Evolutionary conservation across 2,329 filamentous ascomycete genomes (phyloP).

Genomic region (Hypoxylon sp.): DNA sequence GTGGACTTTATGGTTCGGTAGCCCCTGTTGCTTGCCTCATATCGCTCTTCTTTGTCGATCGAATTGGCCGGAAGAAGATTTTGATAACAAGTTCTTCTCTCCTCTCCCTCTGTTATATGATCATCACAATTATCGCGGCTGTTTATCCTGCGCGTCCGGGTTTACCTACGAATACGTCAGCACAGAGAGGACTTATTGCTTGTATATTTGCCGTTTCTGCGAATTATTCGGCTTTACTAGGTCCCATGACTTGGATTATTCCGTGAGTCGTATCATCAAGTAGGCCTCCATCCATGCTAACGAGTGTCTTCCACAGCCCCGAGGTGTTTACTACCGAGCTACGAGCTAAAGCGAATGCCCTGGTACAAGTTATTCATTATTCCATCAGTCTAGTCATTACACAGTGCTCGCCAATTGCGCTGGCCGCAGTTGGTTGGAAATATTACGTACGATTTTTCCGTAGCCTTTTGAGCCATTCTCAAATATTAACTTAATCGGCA

Average conservation of each 20-base stretch:
- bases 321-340: slow-evolving; percentile 60
- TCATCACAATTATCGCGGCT: slow-evolving; percentile 59
- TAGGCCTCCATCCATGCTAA: not conserved
- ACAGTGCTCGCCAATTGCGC: slow-evolving; percentile 59
- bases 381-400: slow-evolving; percentile 60
- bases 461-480: not conserved
- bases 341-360: slow-evolving; percentile 59
- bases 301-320: slow-evolving; percentile 46
- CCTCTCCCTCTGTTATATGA: slow-evolving; percentile 56
- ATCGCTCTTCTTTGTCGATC: slow-evolving; percentile 59
- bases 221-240: slow-evolving; percentile 57
- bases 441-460: slow-evolving; percentile 54
- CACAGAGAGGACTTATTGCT: slow-evolving; percentile 58
- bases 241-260: slow-evolving; percentile 61
- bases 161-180: slow-evolving; percentile 56
- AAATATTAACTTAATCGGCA: slow-evolving; percentile 24
- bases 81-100: slow-evolving; percentile 56
- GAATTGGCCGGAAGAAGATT: slow-evolving; percentile 57
- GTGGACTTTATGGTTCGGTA: slow-evolving; percentile 58
- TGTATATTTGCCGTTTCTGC: slow-evolving; percentile 60
- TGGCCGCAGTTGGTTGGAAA: slow-evolving; percentile 59
- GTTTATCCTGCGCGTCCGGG: slow-evolving; percentile 56
- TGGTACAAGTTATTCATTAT: slow-evolving; percentile 60
- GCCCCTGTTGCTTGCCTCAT: slow-evolving; percentile 57
- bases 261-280: slow-evolving; percentile 51